These are phyloP conservation scores for Chlorella ohadii DNA, from an alignment of 139 green algal species.

Conservation along the genomic window DNA sequence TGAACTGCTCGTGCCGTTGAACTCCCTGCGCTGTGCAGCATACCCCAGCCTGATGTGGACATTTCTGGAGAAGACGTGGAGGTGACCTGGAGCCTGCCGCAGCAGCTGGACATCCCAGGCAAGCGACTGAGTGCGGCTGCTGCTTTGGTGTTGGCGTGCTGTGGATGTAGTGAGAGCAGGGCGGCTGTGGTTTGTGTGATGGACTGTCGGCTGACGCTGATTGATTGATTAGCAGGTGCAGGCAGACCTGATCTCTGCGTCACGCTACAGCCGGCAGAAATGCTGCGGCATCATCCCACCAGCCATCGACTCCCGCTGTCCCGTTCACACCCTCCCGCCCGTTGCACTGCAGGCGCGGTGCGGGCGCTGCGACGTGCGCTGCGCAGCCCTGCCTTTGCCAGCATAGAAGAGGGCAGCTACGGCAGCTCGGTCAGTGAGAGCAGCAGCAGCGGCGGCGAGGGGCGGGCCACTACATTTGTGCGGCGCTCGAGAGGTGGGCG, in stretches of 20 bases:
- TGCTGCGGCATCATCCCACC: too few species aligned
- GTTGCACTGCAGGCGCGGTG: conserved; percentile 26
- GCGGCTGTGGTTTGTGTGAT: too few species aligned
- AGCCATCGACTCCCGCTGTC: too few species aligned
- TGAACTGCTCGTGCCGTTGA: too few species aligned
- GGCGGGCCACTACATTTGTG: conserved; percentile 3
- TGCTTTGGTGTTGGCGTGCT: background rate
- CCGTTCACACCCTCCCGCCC: too few species aligned
- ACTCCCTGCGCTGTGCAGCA: background rate
- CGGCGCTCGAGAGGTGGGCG: conserved; percentile 13
- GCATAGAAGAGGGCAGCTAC: background rate
- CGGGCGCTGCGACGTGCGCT: conserved; percentile 19
- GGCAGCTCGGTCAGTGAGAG: conserved; percentile 29
- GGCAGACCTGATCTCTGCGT: too few species aligned
- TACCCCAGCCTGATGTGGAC: conserved; percentile 23
- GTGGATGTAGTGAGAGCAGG: too few species aligned
- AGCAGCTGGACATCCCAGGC: conserved; percentile 37
- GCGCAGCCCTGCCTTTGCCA: conserved; percentile 21
- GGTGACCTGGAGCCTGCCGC: conserved; percentile 25
- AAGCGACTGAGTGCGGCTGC: background rate
- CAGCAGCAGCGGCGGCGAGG: conserved; percentile 25
- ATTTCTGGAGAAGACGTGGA: background rate
- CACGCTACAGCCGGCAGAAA: too few species aligned
- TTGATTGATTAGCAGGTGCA: too few species aligned
- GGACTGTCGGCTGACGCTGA: too few species aligned